phyloP scores from a whole-genome alignment of 257 asterid genomes.

The Solanum pennellii region DNA sequence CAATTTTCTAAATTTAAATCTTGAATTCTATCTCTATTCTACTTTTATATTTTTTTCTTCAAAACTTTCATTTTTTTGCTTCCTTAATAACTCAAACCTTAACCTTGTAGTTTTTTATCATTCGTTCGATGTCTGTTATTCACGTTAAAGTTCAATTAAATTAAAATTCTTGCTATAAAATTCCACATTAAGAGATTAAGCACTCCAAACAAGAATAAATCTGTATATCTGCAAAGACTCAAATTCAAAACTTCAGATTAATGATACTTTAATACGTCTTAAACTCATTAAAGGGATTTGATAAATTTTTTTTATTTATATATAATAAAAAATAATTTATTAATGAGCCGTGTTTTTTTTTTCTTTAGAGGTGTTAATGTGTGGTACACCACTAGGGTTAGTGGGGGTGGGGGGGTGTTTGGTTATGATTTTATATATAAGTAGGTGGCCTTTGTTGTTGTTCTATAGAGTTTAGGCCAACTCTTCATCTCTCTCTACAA shows the following conservation, averaged over 20 bases:
- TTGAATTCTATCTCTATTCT: background rate
- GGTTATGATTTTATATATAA: conserved; percentile 6
- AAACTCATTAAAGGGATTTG: background rate
- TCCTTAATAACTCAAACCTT: background rate
- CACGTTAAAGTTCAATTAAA: rapidly evolving
- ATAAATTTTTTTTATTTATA: background rate
- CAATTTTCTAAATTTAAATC: too few species aligned
- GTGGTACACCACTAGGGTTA: background rate
- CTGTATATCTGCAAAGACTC: too few species aligned
- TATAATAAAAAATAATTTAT: background rate
- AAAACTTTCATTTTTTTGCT: background rate
- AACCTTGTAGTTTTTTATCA: too few species aligned
- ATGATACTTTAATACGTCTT: background rate
- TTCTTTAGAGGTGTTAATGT: background rate
- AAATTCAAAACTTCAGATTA: too few species aligned
- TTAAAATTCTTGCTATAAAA: rapidly evolving
- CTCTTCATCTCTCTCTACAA: background rate
- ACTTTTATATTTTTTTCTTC: background rate
- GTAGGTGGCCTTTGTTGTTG: background rate
- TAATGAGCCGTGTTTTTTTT: conserved; percentile 6
- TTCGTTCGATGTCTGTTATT: too few species aligned
- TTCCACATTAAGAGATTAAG: too few species aligned
- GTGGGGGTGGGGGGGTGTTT: background rate
- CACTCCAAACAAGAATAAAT: too few species aligned
- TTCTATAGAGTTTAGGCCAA: background rate